Percentiles rank a stretch among this genome's conserved stretches.
phyloP scores from a whole-genome alignment of 164 flowering plant species.

The Stephania japonica region DNA sequence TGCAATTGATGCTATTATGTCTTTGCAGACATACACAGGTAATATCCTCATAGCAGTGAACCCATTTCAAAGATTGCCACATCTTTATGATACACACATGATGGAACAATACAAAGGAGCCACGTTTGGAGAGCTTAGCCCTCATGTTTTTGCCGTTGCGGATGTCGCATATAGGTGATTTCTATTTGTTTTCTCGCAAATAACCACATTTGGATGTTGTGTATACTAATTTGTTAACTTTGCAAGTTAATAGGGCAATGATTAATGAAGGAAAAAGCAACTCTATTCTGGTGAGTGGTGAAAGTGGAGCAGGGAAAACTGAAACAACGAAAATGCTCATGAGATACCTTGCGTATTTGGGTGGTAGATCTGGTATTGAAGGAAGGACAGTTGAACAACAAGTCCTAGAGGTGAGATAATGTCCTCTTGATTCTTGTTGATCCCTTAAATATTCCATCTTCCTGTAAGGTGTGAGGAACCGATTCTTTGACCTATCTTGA shows the following conservation, averaged over 20 bases:
- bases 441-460: neutral
- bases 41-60: constrained; percentile 93
- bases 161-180: constrained; percentile 90
- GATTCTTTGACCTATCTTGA: constrained; percentile 2
- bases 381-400: constrained; percentile 99
- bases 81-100: constrained; percentile 97
- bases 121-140: constrained; percentile 90
- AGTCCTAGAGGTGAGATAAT: constrained; percentile 82
- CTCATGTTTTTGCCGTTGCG: constrained; percentile 98
- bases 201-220: neutral
- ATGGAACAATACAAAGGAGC: constrained; percentile 99
- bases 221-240: constrained; percentile 10
- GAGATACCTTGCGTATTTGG: constrained; percentile 94
- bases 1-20: constrained; percentile 5
- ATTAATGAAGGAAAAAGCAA: constrained; percentile 96
- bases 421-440: constrained; percentile 3
- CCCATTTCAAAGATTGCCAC: constrained; percentile 98
- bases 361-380: constrained; percentile 90
- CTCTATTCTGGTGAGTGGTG: constrained; percentile 98
- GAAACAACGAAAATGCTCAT: constrained; percentile 99
- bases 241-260: constrained; percentile 66
- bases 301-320: constrained; percentile 99
- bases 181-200: constrained; percentile 1
- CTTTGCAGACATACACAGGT: constrained; percentile 87
- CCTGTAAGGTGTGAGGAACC: neutral